These are phyloP conservation scores for Chondrostereum purpureum DNA, from an alignment of 1,284 basidiomycete species.

Conservation along the genomic window DNA sequence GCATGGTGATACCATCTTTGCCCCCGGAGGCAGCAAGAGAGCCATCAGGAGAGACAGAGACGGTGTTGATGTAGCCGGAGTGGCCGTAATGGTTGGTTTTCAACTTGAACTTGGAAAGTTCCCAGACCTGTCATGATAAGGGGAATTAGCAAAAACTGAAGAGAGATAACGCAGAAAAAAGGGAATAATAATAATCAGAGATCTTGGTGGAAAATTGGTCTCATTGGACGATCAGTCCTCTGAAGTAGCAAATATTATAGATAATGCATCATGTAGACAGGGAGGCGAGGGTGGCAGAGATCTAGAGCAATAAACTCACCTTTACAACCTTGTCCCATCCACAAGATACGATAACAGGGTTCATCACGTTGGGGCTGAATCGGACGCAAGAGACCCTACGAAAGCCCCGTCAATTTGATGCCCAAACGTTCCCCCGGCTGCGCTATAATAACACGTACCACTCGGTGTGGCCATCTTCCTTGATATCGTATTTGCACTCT, in stretches of 20 bases:
- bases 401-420: constrained; percentile 8
- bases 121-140: constrained; percentile 79
- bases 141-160: constrained; percentile 39
- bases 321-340: constrained; percentile 99
- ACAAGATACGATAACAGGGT: constrained; percentile 98
- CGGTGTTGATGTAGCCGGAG: constrained; percentile 98
- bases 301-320: constrained; percentile 48
- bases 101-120: constrained; percentile 99
- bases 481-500: constrained; percentile 99
- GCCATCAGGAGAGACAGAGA: constrained; percentile 98
- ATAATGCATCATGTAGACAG: constrained; percentile 28
- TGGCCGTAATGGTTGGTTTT: constrained; percentile 99
- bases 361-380: constrained; percentile 97
- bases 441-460: constrained; percentile 50
- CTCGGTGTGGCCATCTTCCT: constrained; percentile 95
- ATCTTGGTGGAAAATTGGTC: constrained; percentile 54
- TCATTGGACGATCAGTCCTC: constrained; percentile 40
- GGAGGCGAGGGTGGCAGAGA: constrained; percentile 1
- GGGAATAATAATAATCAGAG: constrained; percentile 31
- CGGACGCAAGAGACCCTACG: constrained; percentile 96
- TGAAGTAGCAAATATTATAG: constrained; percentile 46
- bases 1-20: constrained; percentile 99
- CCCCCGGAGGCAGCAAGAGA: constrained; percentile 99
- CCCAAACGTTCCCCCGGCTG: constrained; percentile 6
- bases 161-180: constrained; percentile 31